A percentile compares a stretch with the other conserved stretches of the same genome.
Conservation (phyloP, 1,284 basidiomycete genomes). For the Rhodotorula sp. region DNA sequence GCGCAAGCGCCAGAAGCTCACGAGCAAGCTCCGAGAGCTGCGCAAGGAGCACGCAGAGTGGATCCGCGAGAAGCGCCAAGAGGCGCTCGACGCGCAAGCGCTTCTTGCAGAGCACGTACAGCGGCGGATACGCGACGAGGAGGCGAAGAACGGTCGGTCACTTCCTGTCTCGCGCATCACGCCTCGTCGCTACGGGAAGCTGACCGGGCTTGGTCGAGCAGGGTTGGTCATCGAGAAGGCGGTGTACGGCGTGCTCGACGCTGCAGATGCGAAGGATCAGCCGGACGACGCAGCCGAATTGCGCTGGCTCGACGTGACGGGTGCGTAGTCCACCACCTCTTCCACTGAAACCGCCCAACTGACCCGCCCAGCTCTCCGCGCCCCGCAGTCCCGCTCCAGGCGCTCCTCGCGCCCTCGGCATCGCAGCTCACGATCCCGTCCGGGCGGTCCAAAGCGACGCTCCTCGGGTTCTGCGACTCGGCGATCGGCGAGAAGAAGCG, state of each 20-base stretch:
- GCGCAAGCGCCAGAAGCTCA: slow-evolving; percentile 55
- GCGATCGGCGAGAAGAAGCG: slow-evolving; percentile 66
- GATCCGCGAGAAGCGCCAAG: slow-evolving; percentile 60
- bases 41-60: slow-evolving; percentile 63
- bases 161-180: background rate
- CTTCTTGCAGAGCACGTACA: slow-evolving; percentile 54
- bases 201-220: slow-evolving; percentile 44
- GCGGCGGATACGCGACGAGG: slow-evolving; percentile 53
- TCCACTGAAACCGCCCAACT: slow-evolving; percentile 44
- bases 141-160: slow-evolving; percentile 50
- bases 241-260: slow-evolving; percentile 59
- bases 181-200: background rate
- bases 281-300: slow-evolving; percentile 12
- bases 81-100: slow-evolving; percentile 60
- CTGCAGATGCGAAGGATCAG: slow-evolving; percentile 15
- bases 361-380: slow-evolving; percentile 41
- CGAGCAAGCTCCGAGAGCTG: slow-evolving; percentile 57
- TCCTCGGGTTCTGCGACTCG: slow-evolving; percentile 46
- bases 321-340: background rate
- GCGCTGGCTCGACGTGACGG: slow-evolving; percentile 36
- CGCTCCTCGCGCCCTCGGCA: slow-evolving; percentile 64
- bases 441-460: slow-evolving; percentile 59
- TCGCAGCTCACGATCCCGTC: slow-evolving; percentile 78
- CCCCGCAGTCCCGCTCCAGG: slow-evolving; percentile 77
- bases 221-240: slow-evolving; percentile 74